Evolutionary conservation across 352 stramenopile species (phyloP), one percentile per base, ranked within the genome.

Genomic region (Phytopythium aichiense): DNA sequence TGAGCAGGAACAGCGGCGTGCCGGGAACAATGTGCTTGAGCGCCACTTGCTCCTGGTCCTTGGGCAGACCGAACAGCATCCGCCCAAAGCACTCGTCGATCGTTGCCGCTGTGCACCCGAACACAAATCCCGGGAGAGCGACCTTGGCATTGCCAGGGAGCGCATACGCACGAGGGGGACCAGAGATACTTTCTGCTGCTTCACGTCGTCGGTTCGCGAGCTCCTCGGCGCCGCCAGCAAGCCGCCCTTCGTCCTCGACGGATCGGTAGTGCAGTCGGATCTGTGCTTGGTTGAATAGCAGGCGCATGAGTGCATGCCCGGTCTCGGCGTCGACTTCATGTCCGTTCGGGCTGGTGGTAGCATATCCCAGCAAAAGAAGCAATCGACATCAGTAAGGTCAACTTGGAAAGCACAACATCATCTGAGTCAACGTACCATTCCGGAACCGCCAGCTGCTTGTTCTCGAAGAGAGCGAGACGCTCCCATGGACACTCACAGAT

Each of bases 21-120:
- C 88, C 88, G 1, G 81, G 84, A n/a, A 66, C 65, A 15, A 96
- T 72, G 25, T 91, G 71, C 50, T 89, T 76, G 46, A 70, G 65
- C 6, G 84, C 84, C 15, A 88, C 38, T 12, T 70, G 50, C 33
- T 96, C 87, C 8, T 92, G 81, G n/a, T 95, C 86, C 23, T 79
- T 81, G 1, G 72, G 63, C 0, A 95, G 57, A 11, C 87, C 88
- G 66, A 96, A 92, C 0, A 96, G 57, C 79, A 95, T 90, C 6
- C 88, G 80, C 1, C 87, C 88, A 66, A 96, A 96, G 59, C 75
- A 88, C 54, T 96, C 88, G 58, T 96, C 87, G 58, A 96, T 93
- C n/a, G 73, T 95, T 18, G 75, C 59, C 23, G 76, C 78, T 4
- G 73, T 93, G 72, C 87, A 95, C n/a, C 75, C 72, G 56, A 96